Evolutionary conservation across 75 land plant species (phyloP).

Genomic region (Cryptomeria japonica): DNA sequence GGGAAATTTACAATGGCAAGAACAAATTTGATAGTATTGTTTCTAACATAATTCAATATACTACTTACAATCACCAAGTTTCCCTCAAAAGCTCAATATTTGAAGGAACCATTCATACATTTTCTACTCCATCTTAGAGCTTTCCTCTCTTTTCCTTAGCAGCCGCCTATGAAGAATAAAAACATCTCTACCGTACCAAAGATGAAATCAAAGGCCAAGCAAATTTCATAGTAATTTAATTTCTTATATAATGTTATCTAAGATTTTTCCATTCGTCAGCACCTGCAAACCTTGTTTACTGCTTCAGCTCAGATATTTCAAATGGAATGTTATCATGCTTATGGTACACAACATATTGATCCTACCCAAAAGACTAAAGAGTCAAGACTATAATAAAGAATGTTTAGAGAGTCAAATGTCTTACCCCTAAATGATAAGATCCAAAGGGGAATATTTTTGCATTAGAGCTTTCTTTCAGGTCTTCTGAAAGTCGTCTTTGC

Average conservation of each 20-base stretch:
- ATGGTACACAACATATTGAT: not conserved
- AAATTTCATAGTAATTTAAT: not conserved
- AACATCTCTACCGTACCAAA: not conserved
- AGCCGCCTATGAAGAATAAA: not conserved
- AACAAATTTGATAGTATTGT: not conserved
- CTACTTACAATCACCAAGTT: not conserved
- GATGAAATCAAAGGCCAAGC: not conserved
- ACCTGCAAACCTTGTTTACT: not conserved
- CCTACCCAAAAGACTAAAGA: not conserved
- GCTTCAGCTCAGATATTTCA: not conserved
- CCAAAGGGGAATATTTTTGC: constrained; percentile 21
- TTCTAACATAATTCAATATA: not conserved
- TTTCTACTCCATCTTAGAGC: not conserved
- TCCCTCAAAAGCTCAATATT: not conserved
- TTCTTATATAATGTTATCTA: not conserved
- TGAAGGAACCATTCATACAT: not conserved
- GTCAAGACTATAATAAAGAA: not conserved
- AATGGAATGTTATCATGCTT: not conserved
- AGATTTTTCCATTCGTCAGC: not conserved
- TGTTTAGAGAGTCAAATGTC: not conserved
- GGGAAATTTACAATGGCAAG: too few species aligned
- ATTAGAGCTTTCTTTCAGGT: not conserved
- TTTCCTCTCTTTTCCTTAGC: not conserved
- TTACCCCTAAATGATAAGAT: constrained; percentile 18
- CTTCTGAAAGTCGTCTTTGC: constrained; percentile 8